Evolutionary conservation across 306 rosid genomes (phyloP).

Genomic region (Potentilla sterilis): DNA sequence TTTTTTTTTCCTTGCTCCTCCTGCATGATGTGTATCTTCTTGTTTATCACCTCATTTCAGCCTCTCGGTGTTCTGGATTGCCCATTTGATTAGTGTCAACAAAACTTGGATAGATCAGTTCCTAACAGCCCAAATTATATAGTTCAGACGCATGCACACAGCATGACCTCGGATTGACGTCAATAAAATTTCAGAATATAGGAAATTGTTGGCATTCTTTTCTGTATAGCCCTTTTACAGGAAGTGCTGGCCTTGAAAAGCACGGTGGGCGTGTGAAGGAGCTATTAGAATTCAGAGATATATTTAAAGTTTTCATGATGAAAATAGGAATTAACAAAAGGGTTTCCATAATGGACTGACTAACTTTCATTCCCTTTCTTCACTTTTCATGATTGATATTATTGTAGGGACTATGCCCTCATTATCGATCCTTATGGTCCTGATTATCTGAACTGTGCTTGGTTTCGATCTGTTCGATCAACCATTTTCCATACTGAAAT

Average conservation of each 20-base stretch:
- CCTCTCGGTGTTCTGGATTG: no score
- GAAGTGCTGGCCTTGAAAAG: neutral
- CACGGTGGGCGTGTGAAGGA: constrained; percentile 23
- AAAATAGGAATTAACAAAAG: constrained; percentile 26
- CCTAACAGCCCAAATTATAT: neutral
- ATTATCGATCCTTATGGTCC: neutral
- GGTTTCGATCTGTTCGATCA: constrained; percentile 14
- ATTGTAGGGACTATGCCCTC: constrained; percentile 14
- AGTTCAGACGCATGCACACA: constrained; percentile 25
- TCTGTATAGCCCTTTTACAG: neutral
- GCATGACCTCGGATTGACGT: constrained; percentile 56
- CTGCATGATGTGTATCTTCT: no score
- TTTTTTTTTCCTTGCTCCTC: no score
- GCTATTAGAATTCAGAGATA: constrained; percentile 21
- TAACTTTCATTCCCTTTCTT: constrained; percentile 31
- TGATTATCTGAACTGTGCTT: neutral
- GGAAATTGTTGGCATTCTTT: neutral
- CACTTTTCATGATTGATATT: constrained; percentile 40
- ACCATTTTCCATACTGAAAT: constrained; percentile 10
- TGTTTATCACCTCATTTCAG: no score
- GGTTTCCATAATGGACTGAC: constrained; percentile 34
- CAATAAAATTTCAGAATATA: constrained; percentile 10
- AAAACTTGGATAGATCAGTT: neutral
- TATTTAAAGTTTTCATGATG: constrained; percentile 35
- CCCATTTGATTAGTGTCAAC: no score